Evolutionary conservation across 306 rosid species (phyloP), one percentile per base, ranked within the genome.

Genomic region (Lathyrus oleraceus): DNA sequence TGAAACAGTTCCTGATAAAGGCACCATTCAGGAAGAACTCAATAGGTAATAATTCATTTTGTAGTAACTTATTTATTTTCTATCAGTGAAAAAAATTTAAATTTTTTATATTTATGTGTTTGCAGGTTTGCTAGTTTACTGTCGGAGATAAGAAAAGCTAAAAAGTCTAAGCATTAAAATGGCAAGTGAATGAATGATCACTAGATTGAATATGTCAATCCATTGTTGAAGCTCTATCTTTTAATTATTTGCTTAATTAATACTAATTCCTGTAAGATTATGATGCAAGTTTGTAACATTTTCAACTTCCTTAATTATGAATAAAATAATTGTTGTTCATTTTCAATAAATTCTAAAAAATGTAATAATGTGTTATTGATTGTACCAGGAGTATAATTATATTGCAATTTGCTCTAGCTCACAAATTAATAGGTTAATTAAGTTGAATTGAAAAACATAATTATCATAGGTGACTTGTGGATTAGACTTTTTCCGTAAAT

Each of bases 91-190:
- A 35, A 35, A 32, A 35, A 35, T 0, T 8, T 1, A 35, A 7
- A 7, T n/a, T n/a, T n/a, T n/a, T n/a, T 7, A 35, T 7, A 35
- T 1, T 32, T 35, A 35, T 35, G 7, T 35, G 20, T 16, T 51
- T 45, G 70, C 53, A 86, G 91, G 68, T 81, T 83, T 77, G 91
- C 88, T 1, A 59, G 39, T 6, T 35, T 35, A 35, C 39, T 35
- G 8, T 35, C 39, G 8, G 38, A 6, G 38, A 67, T 20, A 45
- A 69, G 81, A 84, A 42, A 47, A 35, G 17, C 65, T 0, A 35
- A 75, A 42, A 60, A 74, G 6, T 49, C 49, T 3, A 76, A 62
- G 0, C 19, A 51, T 28, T 35, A 30, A 20, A 4, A 60, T 52
- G 59, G 28, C 62, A 52, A 38, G 23, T 52, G 47, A 61, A 69